These are phyloP conservation scores for Coemansia sp. DNA, from an alignment of 192 early-diverging fungal species.

Conservation along the genomic window DNA sequence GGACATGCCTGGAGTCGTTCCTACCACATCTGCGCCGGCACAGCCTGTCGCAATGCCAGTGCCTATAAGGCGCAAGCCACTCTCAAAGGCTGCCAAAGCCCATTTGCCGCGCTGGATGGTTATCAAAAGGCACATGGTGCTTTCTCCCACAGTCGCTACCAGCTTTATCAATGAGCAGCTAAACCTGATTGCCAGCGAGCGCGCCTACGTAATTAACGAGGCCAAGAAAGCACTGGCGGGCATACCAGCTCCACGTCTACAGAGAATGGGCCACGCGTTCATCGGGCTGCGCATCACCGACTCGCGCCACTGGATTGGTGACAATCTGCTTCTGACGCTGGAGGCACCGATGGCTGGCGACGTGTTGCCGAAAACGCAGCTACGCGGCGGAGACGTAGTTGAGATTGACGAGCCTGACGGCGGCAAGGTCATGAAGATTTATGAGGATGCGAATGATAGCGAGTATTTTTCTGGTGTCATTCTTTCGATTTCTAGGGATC, in stretches of 20 bases:
- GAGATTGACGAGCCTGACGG: background rate
- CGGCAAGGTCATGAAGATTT: background rate
- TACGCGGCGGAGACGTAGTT: background rate
- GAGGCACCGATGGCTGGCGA: background rate
- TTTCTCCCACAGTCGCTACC: background rate
- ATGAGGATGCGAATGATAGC: background rate
- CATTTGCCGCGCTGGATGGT: background rate
- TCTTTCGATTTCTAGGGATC: background rate
- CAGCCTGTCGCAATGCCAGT: background rate
- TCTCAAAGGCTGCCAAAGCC: background rate
- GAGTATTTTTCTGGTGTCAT: background rate
- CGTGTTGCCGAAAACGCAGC: background rate
- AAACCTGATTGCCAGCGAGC: background rate
- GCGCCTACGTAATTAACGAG: background rate
- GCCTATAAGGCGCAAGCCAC: background rate
- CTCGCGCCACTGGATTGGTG: background rate
- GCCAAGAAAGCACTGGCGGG: background rate
- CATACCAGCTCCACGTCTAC: background rate
- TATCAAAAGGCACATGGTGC: background rate
- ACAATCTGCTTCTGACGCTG: background rate
- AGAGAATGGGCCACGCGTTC: conserved; percentile 1
- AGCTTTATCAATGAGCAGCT: background rate
- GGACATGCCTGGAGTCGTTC: background rate
- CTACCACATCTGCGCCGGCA: background rate
- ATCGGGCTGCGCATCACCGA: background rate